A percentile compares a stretch with the other conserved stretches of the same genome.
Conservation (phyloP, 345 rosid genomes). For the Citrus hindsii region DNA sequence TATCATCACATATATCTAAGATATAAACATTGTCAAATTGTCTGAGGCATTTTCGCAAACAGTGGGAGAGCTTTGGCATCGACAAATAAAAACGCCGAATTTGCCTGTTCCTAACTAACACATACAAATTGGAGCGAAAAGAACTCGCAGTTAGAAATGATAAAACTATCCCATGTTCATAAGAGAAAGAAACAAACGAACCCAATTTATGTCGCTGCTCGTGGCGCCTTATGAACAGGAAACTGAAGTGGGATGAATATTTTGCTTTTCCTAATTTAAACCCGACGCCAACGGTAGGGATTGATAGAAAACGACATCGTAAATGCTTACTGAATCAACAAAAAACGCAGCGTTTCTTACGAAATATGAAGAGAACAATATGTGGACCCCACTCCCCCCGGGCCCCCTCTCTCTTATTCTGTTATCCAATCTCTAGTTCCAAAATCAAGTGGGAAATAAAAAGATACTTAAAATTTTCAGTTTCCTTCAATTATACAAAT, state of each 20-base stretch:
- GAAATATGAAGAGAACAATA: neutral
- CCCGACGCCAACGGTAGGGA: neutral
- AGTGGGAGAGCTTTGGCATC: neutral
- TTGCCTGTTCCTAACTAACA: neutral
- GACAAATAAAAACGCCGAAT: too few species aligned
- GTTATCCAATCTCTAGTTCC: neutral
- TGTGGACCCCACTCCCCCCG: neutral
- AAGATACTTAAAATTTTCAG: neutral
- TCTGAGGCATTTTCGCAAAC: conserved; percentile 7
- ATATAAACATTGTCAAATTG: neutral
- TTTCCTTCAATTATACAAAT: too few species aligned
- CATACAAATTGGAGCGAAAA: neutral
- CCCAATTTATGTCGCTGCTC: neutral
- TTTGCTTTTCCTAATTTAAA: neutral
- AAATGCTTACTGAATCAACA: too few species aligned
- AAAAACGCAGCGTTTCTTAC: neutral
- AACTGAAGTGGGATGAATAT: neutral
- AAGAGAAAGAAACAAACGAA: neutral
- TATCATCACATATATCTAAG: neutral
- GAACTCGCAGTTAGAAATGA: too few species aligned
- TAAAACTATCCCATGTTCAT: neutral
- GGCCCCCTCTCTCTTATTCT: neutral
- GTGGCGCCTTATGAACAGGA: neutral
- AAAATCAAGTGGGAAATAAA: neutral
- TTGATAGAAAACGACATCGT: neutral